Percentiles rank a stretch among this genome's conserved stretches.
Conservation (phyloP, 768 basidiomycete species). For the Boletus tomentosulus region DNA sequence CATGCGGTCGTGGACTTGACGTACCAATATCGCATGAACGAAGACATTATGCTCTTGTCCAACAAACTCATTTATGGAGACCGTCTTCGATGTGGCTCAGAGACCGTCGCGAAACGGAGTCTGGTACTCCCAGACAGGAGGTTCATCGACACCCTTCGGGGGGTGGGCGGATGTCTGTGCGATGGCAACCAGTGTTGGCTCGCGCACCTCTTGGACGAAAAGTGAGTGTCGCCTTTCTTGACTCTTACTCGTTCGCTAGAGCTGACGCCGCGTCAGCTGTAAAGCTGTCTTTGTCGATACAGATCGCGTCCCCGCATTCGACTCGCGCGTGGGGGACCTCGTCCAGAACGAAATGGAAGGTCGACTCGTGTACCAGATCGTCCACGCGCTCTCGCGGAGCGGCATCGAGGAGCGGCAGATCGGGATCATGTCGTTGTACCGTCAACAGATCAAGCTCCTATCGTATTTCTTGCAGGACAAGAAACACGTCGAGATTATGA, state of each 20-base stretch:
- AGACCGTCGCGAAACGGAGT: constrained; percentile 56
- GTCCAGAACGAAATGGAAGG: constrained; percentile 90
- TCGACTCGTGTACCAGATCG: constrained; percentile 58
- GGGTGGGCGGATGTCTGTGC: constrained; percentile 26
- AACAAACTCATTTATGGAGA: constrained; percentile 84
- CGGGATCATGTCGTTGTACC: constrained; percentile 87
- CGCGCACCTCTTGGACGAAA: constrained; percentile 54
- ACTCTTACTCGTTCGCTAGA: too few species aligned
- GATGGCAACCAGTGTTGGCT: constrained; percentile 63
- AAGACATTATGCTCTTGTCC: constrained; percentile 88
- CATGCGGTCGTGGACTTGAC: constrained; percentile 80
- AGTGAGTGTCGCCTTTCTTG: constrained; percentile 38
- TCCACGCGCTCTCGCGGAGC: constrained; percentile 56
- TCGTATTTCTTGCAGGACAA: constrained; percentile 54
- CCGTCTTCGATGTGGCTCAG: constrained; percentile 74
- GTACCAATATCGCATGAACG: constrained; percentile 95
- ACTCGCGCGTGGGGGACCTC: constrained; percentile 81
- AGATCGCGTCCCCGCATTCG: constrained; percentile 70
- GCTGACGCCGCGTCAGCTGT: constrained; percentile 44
- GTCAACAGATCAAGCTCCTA: constrained; percentile 92
- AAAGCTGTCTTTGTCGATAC: constrained; percentile 95
- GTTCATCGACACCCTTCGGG: constrained; percentile 46
- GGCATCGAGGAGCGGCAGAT: constrained; percentile 71
- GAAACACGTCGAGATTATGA: constrained; percentile 74
- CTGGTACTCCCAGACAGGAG: constrained; percentile 49